These are phyloP conservation scores for Colletotrichum paranaense DNA, from an alignment of 2,329 filamentous ascomycete species.

Conservation along the genomic window DNA sequence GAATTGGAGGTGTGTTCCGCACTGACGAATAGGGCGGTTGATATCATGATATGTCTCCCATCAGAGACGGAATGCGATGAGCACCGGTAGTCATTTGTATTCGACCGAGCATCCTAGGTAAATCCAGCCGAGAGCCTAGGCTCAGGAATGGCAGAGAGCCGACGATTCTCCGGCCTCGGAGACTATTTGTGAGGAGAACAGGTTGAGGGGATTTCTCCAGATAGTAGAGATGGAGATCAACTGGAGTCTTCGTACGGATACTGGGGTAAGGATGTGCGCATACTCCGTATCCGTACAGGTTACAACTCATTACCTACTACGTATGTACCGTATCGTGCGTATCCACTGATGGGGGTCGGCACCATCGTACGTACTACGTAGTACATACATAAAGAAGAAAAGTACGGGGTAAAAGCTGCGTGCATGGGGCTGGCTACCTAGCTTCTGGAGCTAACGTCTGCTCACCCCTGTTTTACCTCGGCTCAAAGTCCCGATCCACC, in stretches of 20 bases:
- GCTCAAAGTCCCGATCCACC: constrained; percentile 1
- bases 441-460: neutral
- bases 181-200: neutral
- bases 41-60: too few relatives aligned
- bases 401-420: neutral
- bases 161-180: neutral
- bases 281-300: too few relatives aligned
- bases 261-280: too few relatives aligned
- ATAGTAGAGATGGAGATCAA: too few relatives aligned
- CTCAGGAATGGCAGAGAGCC: neutral
- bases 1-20: too few relatives aligned
- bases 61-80: neutral
- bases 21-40: too few relatives aligned
- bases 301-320: too few relatives aligned
- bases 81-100: neutral
- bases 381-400: neutral
- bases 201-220: too few relatives aligned
- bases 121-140: neutral
- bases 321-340: neutral
- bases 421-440: neutral
- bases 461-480: constrained; percentile 26
- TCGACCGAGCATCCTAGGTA: neutral
- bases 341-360: neutral
- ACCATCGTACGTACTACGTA: neutral
- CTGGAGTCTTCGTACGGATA: too few relatives aligned